Conservation (phyloP, 768 basidiomycete genomes). For the Arthromyces matolae region DNA sequence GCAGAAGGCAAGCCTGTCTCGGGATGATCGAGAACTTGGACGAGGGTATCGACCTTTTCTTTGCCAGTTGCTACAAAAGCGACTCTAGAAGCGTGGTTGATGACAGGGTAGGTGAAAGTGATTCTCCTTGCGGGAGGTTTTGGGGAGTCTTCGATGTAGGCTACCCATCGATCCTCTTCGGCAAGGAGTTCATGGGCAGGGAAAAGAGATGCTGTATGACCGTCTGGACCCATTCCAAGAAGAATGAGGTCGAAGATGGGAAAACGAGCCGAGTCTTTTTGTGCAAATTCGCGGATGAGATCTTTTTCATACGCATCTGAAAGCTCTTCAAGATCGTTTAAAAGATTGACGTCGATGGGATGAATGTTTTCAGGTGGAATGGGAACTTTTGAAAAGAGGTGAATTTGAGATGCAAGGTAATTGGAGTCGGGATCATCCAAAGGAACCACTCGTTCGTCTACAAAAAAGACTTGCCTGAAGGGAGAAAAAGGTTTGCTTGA, state of each 20-base stretch:
- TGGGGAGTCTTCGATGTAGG: conserved; percentile 87
- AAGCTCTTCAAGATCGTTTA: conserved; percentile 77
- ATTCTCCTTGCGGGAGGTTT: conserved; percentile 89
- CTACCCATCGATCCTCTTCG: conserved; percentile 95
- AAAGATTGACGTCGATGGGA: conserved; percentile 64
- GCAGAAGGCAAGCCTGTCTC: conserved; percentile 80
- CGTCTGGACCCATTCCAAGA: conserved; percentile 94
- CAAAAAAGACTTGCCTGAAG: conserved; percentile 93
- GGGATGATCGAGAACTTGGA: conserved; percentile 73
- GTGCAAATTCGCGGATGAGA: conserved; percentile 89
- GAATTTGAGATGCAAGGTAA: conserved; percentile 67
- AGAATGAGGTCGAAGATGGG: conserved; percentile 97
- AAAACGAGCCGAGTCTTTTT: conserved; percentile 91
- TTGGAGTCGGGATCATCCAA: conserved; percentile 93
- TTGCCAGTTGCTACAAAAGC: conserved; percentile 88
- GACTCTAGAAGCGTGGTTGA: conserved; percentile 84
- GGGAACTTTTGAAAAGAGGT: conserved; percentile 79
- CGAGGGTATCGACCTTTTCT: conserved; percentile 75
- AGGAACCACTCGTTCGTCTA: conserved; percentile 93
- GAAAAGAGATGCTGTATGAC: conserved; percentile 98
- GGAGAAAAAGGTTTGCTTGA: background rate
- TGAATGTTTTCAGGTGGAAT: conserved; percentile 79
- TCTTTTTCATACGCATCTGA: conserved; percentile 76
- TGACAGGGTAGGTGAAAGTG: conserved; percentile 88
- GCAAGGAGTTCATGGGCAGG: conserved; percentile 81